These are phyloP conservation scores for Picochlorum sp. DNA, from an alignment of 139 green algal genomes.

Conservation along the genomic window DNA sequence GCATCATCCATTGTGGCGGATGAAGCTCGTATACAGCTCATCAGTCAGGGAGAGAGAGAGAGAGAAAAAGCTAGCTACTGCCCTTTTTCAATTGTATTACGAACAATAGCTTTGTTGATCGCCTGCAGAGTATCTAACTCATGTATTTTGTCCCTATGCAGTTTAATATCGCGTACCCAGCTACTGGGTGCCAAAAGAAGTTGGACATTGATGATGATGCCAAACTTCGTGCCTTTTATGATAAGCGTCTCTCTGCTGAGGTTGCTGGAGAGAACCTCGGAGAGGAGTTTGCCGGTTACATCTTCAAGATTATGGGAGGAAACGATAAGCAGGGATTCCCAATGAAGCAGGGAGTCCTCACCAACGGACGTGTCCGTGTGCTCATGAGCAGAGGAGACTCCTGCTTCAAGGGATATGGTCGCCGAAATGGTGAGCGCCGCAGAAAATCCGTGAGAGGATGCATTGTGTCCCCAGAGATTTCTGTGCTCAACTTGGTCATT, in stretches of 20 bases:
- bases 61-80: too few relatives aligned
- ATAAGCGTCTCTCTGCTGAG: slow-evolving; percentile 91
- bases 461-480: slow-evolving; percentile 91
- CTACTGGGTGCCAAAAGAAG: slow-evolving; percentile 98
- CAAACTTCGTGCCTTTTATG: slow-evolving; percentile 98
- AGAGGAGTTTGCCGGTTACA: slow-evolving; percentile 97
- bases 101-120: too few relatives aligned
- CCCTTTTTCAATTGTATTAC: too few relatives aligned
- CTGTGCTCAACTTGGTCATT: slow-evolving; percentile 96
- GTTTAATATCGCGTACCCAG: slow-evolving; percentile 98
- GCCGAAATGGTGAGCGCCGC: slow-evolving; percentile 90
- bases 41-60: too few relatives aligned
- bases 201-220: slow-evolving; percentile 97
- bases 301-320: slow-evolving; percentile 98
- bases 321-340: slow-evolving; percentile 99
- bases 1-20: too few relatives aligned
- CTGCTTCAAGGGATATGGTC: slow-evolving; percentile 91
- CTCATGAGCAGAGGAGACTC: slow-evolving; percentile 86
- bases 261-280: slow-evolving; percentile 88
- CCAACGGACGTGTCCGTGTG: slow-evolving; percentile 81
- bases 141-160: slow-evolving; percentile 49
- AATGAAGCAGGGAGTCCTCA: slow-evolving; percentile 99
- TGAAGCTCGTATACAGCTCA: too few relatives aligned
- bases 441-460: slow-evolving; percentile 95
- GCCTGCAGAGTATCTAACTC: too few relatives aligned